Evolutionary conservation across 225 moss, liverwort and hornwort species (phyloP).

Genomic region (Polytrichum commune): DNA sequence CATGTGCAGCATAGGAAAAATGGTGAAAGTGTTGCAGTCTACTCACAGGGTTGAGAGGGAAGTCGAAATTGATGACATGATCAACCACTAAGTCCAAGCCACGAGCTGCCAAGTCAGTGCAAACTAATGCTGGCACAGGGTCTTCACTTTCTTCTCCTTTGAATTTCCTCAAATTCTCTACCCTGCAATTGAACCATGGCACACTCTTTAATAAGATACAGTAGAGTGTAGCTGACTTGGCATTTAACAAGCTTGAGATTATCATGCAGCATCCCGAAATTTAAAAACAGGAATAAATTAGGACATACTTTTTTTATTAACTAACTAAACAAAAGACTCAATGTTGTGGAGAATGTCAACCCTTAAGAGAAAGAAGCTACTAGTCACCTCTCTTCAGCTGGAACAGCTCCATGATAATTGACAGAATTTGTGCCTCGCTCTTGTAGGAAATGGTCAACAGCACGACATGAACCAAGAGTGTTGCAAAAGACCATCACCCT

Average conservation of each 20-base stretch:
- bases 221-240: too few species aligned
- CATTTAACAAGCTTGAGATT: constrained; percentile 5
- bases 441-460: constrained; percentile 81
- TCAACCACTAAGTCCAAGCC: constrained; percentile 98
- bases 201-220: too few species aligned
- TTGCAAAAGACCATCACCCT: constrained; percentile 98
- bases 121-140: constrained; percentile 77
- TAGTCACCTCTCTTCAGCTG: constrained; percentile 83
- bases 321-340: too few species aligned
- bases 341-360: too few species aligned
- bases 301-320: too few species aligned
- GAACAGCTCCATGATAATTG: constrained; percentile 97
- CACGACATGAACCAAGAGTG: constrained; percentile 90
- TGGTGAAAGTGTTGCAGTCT: too few species aligned
- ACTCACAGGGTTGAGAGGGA: constrained; percentile 94
- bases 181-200: constrained; percentile 41
- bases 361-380: too few species aligned
- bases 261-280: too few species aligned
- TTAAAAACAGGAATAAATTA: too few species aligned
- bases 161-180: constrained; percentile 86
- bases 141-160: constrained; percentile 54
- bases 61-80: constrained; percentile 97
- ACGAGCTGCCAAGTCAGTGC: constrained; percentile 94
- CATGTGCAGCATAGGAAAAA: too few species aligned
- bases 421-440: constrained; percentile 81